Conservation (phyloP, 2,329 filamentous ascomycete species). For the Beauveria sp. region DNA sequence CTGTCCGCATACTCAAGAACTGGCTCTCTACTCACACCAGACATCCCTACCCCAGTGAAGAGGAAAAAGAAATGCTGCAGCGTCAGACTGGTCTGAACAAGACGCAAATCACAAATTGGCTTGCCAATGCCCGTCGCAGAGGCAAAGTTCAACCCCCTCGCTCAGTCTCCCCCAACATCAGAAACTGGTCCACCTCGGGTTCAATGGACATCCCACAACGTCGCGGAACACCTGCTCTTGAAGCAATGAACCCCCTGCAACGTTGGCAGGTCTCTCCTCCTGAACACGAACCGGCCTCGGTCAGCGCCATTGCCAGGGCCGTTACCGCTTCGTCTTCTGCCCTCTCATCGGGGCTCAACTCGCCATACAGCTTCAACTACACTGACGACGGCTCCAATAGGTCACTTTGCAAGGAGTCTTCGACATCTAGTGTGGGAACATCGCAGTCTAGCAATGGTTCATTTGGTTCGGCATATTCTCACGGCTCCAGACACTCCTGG, state of each 20-base stretch:
- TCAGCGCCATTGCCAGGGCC: conserved; percentile 50
- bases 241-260: conserved; percentile 49
- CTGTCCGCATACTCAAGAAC: conserved; percentile 71
- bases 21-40: conserved; percentile 76
- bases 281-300: conserved; percentile 52
- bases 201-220: conserved; percentile 68
- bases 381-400: conserved; percentile 54
- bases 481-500: conserved; percentile 49
- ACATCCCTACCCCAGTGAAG: conserved; percentile 82
- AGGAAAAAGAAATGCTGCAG: conserved; percentile 75
- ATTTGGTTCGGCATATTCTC: conserved; percentile 51
- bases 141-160: conserved; percentile 67
- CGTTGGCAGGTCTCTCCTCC: conserved; percentile 53
- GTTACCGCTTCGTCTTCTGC: conserved; percentile 46
- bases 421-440: conserved; percentile 52
- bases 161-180: conserved; percentile 61
- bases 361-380: conserved; percentile 48
- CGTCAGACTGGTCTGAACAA: conserved; percentile 72
- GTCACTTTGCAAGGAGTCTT: conserved; percentile 53
- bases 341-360: conserved; percentile 47
- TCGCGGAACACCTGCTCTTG: conserved; percentile 45
- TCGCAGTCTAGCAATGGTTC: conserved; percentile 53
- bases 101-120: conserved; percentile 84
- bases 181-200: conserved; percentile 47
- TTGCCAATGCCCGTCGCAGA: conserved; percentile 79